Conservation (phyloP, 805 yeast genomes). For the Suhomyces prunicola region DNA sequence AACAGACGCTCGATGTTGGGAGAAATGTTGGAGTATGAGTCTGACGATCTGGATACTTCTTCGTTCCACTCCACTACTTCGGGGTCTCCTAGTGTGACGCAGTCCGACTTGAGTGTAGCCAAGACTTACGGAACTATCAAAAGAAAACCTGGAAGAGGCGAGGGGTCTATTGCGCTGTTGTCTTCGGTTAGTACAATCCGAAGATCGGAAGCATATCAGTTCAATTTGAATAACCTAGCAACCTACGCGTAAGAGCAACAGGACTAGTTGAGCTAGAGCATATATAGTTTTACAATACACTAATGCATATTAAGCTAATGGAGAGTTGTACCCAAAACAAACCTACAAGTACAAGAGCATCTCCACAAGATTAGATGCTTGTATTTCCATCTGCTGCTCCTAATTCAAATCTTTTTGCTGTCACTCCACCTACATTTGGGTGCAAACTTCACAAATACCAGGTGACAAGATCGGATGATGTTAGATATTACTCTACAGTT, state of each 20-base stretch:
- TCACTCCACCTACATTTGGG: too few species aligned
- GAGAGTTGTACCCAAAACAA: too few species aligned
- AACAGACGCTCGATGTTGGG: slow-evolving; percentile 42
- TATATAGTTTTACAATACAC: neutral
- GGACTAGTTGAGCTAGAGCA: too few species aligned
- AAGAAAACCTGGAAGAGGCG: neutral
- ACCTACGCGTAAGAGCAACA: neutral
- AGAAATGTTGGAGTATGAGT: slow-evolving; percentile 44
- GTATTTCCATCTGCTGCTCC: too few species aligned
- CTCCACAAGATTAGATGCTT: too few species aligned
- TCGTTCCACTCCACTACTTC: neutral
- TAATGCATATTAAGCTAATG: too few species aligned
- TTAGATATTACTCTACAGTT: too few species aligned
- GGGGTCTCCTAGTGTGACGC: slow-evolving; percentile 1
- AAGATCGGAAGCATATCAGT: slow-evolving; percentile 6
- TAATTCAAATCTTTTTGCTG: too few species aligned
- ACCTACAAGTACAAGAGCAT: too few species aligned
- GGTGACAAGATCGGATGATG: too few species aligned
- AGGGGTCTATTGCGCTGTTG: neutral
- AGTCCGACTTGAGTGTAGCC: slow-evolving; percentile 12
- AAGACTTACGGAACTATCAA: slow-evolving; percentile 16
- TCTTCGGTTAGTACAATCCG: slow-evolving; percentile 5
- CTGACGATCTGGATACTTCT: slow-evolving; percentile 19
- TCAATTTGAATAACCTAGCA: slow-evolving; percentile 3
- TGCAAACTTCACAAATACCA: too few species aligned